These are phyloP conservation scores for Neopestalotiopsis sp. DNA, from an alignment of 2,329 filamentous ascomycete species.

Conservation along the genomic window DNA sequence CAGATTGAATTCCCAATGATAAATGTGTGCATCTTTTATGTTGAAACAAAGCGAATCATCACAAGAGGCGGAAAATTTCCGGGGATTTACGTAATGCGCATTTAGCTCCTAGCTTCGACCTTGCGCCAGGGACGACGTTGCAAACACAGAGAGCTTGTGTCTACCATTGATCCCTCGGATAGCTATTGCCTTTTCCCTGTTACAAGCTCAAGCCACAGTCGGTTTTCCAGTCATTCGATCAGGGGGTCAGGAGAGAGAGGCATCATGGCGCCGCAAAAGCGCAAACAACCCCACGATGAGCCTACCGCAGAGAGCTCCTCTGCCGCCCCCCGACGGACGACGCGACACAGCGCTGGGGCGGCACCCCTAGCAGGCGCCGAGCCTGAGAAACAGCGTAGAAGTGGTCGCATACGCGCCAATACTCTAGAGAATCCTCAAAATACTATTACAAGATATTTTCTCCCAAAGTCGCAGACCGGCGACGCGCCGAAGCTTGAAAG, in stretches of 20 bases:
- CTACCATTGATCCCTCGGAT: not conserved
- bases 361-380: conserved; percentile 11
- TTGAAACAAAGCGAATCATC: not conserved
- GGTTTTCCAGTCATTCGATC: not conserved
- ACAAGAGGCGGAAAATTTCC: not conserved
- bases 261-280: conserved; percentile 37
- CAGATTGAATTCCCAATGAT: not conserved
- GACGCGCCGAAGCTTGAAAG: conserved; percentile 25
- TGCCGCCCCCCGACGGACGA: conserved; percentile 31
- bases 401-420: conserved; percentile 31
- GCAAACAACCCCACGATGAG: conserved; percentile 34
- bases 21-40: not conserved
- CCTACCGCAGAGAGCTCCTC: not conserved
- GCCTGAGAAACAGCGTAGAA: conserved; percentile 30
- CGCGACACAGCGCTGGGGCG: conserved; percentile 24
- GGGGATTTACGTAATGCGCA: conserved; percentile 2
- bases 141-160: not conserved
- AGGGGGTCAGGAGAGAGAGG: not conserved
- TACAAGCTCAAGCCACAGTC: not conserved
- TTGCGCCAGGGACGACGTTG: not conserved
- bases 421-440: conserved; percentile 17
- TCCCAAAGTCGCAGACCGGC: conserved; percentile 14
- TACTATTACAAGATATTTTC: conserved; percentile 10
- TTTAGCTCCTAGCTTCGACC: not conserved
- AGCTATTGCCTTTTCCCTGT: not conserved